Conservation (phyloP, 2,329 filamentous ascomycete genomes). For the Amylocarpus encephaloides region DNA sequence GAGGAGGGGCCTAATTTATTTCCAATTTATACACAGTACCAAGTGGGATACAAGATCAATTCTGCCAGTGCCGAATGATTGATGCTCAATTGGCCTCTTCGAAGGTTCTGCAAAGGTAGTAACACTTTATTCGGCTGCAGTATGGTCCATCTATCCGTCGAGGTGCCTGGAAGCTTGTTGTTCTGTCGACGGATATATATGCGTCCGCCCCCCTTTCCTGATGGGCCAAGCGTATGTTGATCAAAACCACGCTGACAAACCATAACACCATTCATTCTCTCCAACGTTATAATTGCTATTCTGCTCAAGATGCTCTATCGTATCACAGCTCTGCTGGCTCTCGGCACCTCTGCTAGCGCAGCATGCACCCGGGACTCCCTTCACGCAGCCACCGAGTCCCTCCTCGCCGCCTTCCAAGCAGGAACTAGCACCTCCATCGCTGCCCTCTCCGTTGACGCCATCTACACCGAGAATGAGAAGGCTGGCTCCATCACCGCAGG, state of each 20-base stretch:
- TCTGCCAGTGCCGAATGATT: slow-evolving; percentile 6
- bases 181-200: too few relatives aligned
- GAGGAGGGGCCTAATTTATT: slow-evolving; percentile 3
- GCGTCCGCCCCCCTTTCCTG: too few relatives aligned
- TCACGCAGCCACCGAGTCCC: slow-evolving; percentile 8
- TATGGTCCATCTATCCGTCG: background rate
- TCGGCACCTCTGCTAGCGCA: background rate
- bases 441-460: background rate
- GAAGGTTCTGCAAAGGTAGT: background rate
- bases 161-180: background rate
- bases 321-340: background rate
- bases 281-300: background rate
- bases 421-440: background rate
- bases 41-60: background rate
- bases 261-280: too few relatives aligned
- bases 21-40: background rate
- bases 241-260: background rate
- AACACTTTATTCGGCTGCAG: background rate
- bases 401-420: slow-evolving; percentile 4
- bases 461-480: slow-evolving; percentile 11
- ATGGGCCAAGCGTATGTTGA: too few relatives aligned
- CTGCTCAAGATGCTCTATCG: background rate
- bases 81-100: background rate
- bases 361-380: slow-evolving; percentile 11
- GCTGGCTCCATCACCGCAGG: slow-evolving; percentile 1